Conservation (phyloP, 2,329 filamentous ascomycete genomes). For the Aspergillus amoenus region DNA sequence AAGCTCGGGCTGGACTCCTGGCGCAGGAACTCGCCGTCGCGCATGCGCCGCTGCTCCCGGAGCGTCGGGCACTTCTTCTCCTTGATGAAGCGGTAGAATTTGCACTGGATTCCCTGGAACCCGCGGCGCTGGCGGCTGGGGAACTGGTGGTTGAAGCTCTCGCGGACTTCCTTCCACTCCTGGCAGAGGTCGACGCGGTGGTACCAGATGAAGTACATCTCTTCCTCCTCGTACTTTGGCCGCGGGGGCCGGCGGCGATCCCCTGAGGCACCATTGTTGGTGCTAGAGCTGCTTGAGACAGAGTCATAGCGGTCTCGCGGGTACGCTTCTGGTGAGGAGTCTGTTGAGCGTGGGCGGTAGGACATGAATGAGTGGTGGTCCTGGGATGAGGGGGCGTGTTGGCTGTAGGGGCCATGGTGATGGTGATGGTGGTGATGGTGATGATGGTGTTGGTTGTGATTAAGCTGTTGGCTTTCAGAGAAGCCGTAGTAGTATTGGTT, state of each 20-base stretch:
- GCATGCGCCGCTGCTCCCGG: slow-evolving; percentile 42
- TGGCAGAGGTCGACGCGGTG: slow-evolving; percentile 47
- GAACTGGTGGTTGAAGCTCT: slow-evolving; percentile 46
- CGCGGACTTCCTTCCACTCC: slow-evolving; percentile 48
- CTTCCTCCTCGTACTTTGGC: slow-evolving; percentile 48
- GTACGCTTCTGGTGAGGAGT: slow-evolving; percentile 38
- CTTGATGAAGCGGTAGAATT: slow-evolving; percentile 51
- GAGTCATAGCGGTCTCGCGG: slow-evolving; percentile 41
- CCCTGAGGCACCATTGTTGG: slow-evolving; percentile 13
- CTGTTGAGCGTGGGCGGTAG: slow-evolving; percentile 29
- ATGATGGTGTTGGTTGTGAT: slow-evolving; percentile 1
- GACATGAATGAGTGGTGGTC: slow-evolving; percentile 26
- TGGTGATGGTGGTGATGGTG: background rate
- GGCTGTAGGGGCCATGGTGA: background rate
- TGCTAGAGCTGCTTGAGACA: slow-evolving; percentile 41
- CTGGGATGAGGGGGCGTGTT: slow-evolving; percentile 7
- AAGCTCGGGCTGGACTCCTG: slow-evolving; percentile 25
- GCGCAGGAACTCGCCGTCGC: slow-evolving; percentile 40
- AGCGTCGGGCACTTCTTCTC: slow-evolving; percentile 46
- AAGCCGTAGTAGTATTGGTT: slow-evolving; percentile 29
- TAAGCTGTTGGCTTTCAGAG: slow-evolving; percentile 2
- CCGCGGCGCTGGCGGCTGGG: slow-evolving; percentile 39
- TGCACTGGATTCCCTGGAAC: slow-evolving; percentile 51
- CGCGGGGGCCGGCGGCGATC: slow-evolving; percentile 44
- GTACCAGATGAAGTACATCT: slow-evolving; percentile 53